Base-by-base conservation (phyloP, 805 yeast genomes). In the Pichia scutulata region DNA sequence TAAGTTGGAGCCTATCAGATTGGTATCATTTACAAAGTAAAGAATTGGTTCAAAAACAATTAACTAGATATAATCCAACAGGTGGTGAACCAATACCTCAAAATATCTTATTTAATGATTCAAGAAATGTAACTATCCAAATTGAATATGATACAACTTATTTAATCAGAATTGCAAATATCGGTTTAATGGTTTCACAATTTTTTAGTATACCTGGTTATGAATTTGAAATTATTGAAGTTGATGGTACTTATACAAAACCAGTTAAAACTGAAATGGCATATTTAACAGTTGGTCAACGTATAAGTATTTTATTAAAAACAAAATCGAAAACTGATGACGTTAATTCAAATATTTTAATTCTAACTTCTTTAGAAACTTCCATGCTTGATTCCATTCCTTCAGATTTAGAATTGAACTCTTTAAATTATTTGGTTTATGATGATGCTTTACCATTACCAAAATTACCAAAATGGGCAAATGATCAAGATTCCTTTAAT, bases 1-100 rank as follows among this genome's bases (percentile, higher is more conserved):
- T 75, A 53, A 68, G 74, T 2, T 68, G 84, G 45, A 73, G 81
- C 6, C 56, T 86, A 9, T 63, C 80, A 40, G 95, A 86, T 55
- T 75, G 82, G 69, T 86, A 85, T 62, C 87, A 82, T 60, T 68
- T 71, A 30, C 70, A 75, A 46, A 74, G 81, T 54, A 67, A 69
- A 26, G 74, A 66, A 3, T 69, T 84, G 25, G 64, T 72, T 45
- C 56, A 66, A 19, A 69, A 70, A 39, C 85, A 84, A 63, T 63
- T 81, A 59, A 74, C 76, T 41, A 71, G 86, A 56, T 86, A 77
- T 60, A 86, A 86, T 57, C 95, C 95, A 21, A 85, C 90, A 2
- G 95, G 95, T 40, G 89, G 86, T 18, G 95, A 86, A 62, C 95
- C 95, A 16, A 74, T 85, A 46, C 92, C 92, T 2, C 82, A 81